These are phyloP conservation scores for barrel medic (Medicago truncatula) DNA, from an alignment of 306 rosid genomes.

Conservation along the genomic window DNA sequence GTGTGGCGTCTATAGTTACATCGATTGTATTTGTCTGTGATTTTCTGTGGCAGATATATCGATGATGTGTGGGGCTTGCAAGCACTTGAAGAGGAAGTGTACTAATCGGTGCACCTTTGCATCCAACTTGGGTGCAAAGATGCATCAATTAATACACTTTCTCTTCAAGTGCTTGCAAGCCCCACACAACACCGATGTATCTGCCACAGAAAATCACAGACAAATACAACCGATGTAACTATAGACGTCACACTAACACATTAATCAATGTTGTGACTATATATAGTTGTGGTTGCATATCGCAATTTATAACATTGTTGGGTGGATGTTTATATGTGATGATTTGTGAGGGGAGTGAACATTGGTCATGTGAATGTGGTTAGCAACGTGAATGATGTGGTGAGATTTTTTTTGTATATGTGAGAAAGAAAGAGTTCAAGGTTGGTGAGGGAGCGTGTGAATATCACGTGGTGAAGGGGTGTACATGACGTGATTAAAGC, in stretches of 20 bases:
- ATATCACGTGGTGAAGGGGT: conserved; percentile 52
- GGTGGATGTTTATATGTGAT: conserved; percentile 27
- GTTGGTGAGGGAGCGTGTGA: conserved; percentile 43
- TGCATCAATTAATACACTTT: conserved; percentile 70
- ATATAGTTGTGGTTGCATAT: background rate
- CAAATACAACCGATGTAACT: background rate
- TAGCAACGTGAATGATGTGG: background rate
- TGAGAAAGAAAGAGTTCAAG: too few species aligned
- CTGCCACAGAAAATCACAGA: conserved; percentile 37
- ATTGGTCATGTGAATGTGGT: conserved; percentile 65
- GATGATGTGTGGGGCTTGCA: too few species aligned
- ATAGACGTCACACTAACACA: too few species aligned
- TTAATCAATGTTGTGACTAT: background rate
- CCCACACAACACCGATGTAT: conserved; percentile 57
- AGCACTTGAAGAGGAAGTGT: too few species aligned
- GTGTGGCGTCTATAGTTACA: too few species aligned
- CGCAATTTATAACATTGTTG: background rate
- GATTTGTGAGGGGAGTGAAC: conserved; percentile 43
- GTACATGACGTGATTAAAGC: background rate
- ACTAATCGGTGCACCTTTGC: conserved; percentile 68
- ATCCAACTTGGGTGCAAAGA: conserved; percentile 77
- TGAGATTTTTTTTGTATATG: too few species aligned
- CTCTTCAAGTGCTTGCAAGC: conserved; percentile 80
- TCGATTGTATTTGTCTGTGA: too few species aligned
- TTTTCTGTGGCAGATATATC: too few species aligned